These are phyloP conservation scores for Suillus americanus DNA, from an alignment of 768 basidiomycete species.

Conservation along the genomic window DNA sequence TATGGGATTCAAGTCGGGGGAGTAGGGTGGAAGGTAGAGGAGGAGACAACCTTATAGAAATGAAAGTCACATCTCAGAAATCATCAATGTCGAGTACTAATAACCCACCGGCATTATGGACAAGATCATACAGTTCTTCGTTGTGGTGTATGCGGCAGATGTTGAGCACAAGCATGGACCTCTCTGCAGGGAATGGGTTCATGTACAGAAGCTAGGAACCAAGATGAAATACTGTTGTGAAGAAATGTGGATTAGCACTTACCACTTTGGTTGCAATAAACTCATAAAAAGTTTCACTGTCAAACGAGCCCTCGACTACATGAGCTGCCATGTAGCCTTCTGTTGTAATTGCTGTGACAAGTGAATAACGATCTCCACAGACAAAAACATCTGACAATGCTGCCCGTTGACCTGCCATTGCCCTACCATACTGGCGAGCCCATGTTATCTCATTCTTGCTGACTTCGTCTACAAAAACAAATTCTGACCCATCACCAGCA, in stretches of 20 bases:
- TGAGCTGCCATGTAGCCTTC: conserved; percentile 35
- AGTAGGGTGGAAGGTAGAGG: conserved; percentile 36
- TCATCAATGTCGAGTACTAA: not conserved
- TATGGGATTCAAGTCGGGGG: conserved; percentile 37
- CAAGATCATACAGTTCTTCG: conserved; percentile 26
- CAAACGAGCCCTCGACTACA: not conserved
- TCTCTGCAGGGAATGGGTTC: conserved; percentile 31
- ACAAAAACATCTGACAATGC: conserved; percentile 23
- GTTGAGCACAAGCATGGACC: conserved; percentile 36
- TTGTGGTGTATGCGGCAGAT: conserved; percentile 41
- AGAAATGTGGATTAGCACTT: not conserved
- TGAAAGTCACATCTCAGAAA: not conserved
- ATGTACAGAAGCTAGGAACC: conserved; percentile 31
- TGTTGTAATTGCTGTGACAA: conserved; percentile 34
- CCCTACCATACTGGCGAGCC: conserved; percentile 26
- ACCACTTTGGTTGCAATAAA: not conserved
- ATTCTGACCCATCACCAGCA: conserved; percentile 17
- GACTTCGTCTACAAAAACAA: conserved; percentile 29
- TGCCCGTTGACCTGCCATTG: conserved; percentile 20
- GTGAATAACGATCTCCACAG: conserved; percentile 29
- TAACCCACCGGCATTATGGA: conserved; percentile 23
- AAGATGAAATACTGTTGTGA: not conserved
- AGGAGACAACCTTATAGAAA: conserved; percentile 18
- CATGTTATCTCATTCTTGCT: conserved; percentile 22
- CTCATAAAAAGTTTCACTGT: not conserved